Evolutionary conservation across 2,329 filamentous ascomycete species (phyloP).

Genomic region (Eutypa lata): DNA sequence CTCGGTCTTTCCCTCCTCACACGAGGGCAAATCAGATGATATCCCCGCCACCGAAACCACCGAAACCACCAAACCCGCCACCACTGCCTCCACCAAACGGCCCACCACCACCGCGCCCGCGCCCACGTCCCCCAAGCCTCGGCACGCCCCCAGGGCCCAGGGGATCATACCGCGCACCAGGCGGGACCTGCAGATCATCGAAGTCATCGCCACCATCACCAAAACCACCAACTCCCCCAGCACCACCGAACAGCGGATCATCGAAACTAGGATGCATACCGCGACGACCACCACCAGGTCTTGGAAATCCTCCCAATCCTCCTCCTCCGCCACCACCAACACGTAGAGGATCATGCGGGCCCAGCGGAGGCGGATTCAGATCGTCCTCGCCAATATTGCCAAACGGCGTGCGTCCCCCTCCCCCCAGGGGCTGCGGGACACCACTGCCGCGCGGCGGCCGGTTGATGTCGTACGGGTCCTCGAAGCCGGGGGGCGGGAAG

Average conservation of each 20-base stretch:
- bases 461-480: conserved; percentile 86
- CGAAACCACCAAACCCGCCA: conserved; percentile 27
- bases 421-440: too few species aligned
- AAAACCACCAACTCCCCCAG: conserved; percentile 41
- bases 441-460: conserved; percentile 53
- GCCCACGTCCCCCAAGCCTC: conserved; percentile 41
- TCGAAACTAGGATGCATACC: conserved; percentile 98
- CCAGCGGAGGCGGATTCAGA: conserved; percentile 80
- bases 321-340: conserved; percentile 61
- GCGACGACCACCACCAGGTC: conserved; percentile 61
- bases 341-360: conserved; percentile 78
- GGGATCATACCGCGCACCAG: conserved; percentile 89
- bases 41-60: conserved; percentile 26
- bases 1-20: too few species aligned
- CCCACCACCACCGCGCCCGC: conserved; percentile 34
- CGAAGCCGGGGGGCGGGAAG: conserved; percentile 85
- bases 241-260: conserved; percentile 75
- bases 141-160: conserved; percentile 64
- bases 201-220: conserved; percentile 59
- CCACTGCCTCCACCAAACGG: conserved; percentile 35
- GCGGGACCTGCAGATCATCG: conserved; percentile 72
- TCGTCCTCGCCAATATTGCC: conserved; percentile 78
- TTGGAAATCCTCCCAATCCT: conserved; percentile 53
- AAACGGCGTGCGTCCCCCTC: conserved; percentile 52
- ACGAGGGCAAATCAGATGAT: conserved; percentile 21